Conservation (phyloP, 805 yeast genomes). For the Metschnikowia sp. region DNA sequence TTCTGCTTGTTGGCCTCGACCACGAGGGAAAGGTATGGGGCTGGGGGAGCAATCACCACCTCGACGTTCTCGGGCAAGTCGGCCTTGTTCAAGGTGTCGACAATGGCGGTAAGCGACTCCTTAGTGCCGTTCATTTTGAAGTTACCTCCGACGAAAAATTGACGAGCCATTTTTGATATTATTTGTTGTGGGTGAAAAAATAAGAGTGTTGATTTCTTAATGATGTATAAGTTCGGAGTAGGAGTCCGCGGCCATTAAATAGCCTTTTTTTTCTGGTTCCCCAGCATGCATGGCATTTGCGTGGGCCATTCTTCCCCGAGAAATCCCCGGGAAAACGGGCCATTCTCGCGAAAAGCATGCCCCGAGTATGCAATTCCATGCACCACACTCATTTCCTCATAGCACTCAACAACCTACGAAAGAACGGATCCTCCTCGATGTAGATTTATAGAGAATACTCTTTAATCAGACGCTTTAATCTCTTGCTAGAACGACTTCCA, state of each 20-base stretch:
- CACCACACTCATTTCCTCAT: no score
- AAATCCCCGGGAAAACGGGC: slow-evolving; percentile 3
- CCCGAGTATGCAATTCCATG: neutral
- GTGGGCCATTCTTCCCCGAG: slow-evolving; percentile 13
- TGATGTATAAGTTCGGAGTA: slow-evolving; percentile 5
- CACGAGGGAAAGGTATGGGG: slow-evolving; percentile 82
- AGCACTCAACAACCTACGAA: no score
- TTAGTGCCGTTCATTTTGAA: slow-evolving; percentile 97
- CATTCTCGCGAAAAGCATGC: neutral
- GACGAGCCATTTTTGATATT: slow-evolving; percentile 59
- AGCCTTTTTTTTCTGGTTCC: slow-evolving; percentile 1
- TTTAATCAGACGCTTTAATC: no score
- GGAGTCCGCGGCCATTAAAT: slow-evolving; percentile 8
- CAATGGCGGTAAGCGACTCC: slow-evolving; percentile 77
- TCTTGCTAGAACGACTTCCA: no score
- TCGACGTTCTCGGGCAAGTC: slow-evolving; percentile 74
- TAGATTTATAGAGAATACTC: no score
- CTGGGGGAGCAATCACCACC: slow-evolving; percentile 96
- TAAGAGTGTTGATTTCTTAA: neutral
- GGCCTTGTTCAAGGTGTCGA: slow-evolving; percentile 77
- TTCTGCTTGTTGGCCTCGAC: slow-evolving; percentile 62
- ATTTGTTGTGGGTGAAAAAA: neutral
- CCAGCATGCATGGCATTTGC: slow-evolving; percentile 1
- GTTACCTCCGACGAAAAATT: slow-evolving; percentile 98
- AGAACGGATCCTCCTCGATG: no score